Evolutionary conservation across 2,329 filamentous ascomycete species (phyloP), one percentile per base, ranked within the genome.

Genomic region (Penicillium decumbens): DNA sequence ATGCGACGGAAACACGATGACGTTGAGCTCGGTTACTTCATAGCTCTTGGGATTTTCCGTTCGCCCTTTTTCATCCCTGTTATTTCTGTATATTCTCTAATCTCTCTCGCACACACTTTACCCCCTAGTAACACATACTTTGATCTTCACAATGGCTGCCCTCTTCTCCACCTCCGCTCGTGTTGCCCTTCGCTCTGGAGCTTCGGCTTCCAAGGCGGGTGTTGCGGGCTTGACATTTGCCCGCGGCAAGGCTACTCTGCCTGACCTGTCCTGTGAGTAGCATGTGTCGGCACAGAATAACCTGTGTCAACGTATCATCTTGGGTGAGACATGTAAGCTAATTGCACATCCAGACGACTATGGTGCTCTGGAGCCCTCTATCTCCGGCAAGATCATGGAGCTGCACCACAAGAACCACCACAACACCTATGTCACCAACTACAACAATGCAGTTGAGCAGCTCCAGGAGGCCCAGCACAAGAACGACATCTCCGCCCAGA

Each of bases 361-460:
- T 73, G 89, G 87, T 69, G 93, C 91, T 45, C 89, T 98, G 64
- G 93, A 98, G 77, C 82, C 81, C 60, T 72, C 80, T 68, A 80
- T 95, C 76, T 91, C 87, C 42, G 87, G 87, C 71, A 83, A 93
- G 75, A 95, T 95, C 77, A 95, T 95, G 91, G 88, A 95, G 77
- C 82, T 95, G 40, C 91, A 95, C 80, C 88, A 95, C 82, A 85
- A 82, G 76, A 92, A 90, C 75, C 90, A 95, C 80, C 91, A 95
- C 78, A 84, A 92, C 74, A 91, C 90, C 65, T 95, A 95, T 72
- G 89, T 95, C 63, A 93, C 84, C 73, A 87, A 85, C 70, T 88
- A 88, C 78, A 95, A 95, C 77, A 80, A 84, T 53, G 85, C 88
- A 50, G 76, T 83, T 59, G 84, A 90, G 72, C 83, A 91, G 67